phyloP scores from a whole-genome alignment of 176 grass and related monocot species.

The Carex kokanica region DNA sequence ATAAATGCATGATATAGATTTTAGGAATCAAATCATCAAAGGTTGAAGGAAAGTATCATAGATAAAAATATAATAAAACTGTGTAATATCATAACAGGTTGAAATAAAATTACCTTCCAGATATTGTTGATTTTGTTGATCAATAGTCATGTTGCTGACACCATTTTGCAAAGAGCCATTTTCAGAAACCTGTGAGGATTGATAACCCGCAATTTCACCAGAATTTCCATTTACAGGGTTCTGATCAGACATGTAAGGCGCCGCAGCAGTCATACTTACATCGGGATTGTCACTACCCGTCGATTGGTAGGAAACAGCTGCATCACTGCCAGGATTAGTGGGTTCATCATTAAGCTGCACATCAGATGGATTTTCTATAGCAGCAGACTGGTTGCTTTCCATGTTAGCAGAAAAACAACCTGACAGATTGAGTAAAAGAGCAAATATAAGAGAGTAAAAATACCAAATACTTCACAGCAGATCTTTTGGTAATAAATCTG shows the following conservation, averaged over 20 bases:
- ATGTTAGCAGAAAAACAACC: slow-evolving; percentile 28
- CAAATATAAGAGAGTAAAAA: not conserved
- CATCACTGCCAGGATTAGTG: not conserved
- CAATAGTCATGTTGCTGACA: slow-evolving; percentile 29
- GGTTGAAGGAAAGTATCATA: not conserved
- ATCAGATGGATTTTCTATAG: slow-evolving; percentile 24
- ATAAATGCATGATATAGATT: not conserved
- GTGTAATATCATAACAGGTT: slow-evolving; percentile 1
- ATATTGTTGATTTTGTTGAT: slow-evolving; percentile 55
- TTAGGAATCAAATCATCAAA: not conserved
- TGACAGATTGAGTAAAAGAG: not conserved
- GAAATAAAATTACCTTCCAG: slow-evolving; percentile 54
- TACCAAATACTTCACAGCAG: not conserved
- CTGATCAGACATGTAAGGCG: slow-evolving; percentile 39
- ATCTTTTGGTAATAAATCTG: not conserved
- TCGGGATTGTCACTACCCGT: slow-evolving; percentile 18
- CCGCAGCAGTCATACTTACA: slow-evolving; percentile 29
- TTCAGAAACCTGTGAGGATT: slow-evolving; percentile 45
- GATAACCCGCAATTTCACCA: slow-evolving; percentile 42
- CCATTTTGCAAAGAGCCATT: slow-evolving; percentile 43
- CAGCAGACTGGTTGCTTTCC: slow-evolving; percentile 46
- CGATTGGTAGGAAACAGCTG: slow-evolving; percentile 15
- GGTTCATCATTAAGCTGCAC: slow-evolving; percentile 12
- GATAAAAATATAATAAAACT: slow-evolving; percentile 8
- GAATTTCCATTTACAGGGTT: slow-evolving; percentile 48